Base-by-base conservation (phyloP, 352 stramenopile genomes). In the Phytopythium litorale region DNA sequence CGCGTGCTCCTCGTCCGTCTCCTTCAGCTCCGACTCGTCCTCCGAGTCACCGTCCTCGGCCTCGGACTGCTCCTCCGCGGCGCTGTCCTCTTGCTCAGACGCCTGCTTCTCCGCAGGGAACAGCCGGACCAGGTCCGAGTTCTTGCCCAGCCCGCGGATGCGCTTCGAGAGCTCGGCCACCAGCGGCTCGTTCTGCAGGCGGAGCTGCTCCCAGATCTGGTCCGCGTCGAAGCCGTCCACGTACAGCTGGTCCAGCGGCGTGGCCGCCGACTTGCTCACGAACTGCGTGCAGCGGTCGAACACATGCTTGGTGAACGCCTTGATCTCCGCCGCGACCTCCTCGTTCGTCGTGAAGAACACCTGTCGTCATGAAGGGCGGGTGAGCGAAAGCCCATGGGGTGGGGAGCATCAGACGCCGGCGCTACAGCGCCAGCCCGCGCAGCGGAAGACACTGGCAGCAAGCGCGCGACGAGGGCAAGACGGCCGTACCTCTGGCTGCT, bases 121-220 rank as follows among this genome's bases (percentile, higher is more conserved):
- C 38, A 92, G 70, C 23, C 71, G 60, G 33, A 93, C 79, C 7
- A 72, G 64, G 48, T 78, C 70, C 4, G 78, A 67, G 33, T 85
- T 76, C 72, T 92, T 94, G 52, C 68, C 33, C 60, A 93, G 84
- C 13, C 63, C 74, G 45, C 79, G 79, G 55, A 92, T 91, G 66
- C 80, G 81, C 73, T 89, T 87, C 56, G 71, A 71, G 51, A 91
- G 72, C 67, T 92, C 81, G 50, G 75, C 70, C 48, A 88, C 68
- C 43, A 94, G 61, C 64, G 85, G 83, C 18, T 67, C 81, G 63
- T 94, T 94, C 65, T 89, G 76, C 58, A 94, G 72, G 42, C 83
- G 79, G n/a, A 94, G 74, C 68, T 94, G 85, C 67, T 92, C 85
- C 85, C 85, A 94, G 48, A 94, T 81, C 70, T 92, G 85, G 63